Base-by-base conservation (phyloP, 306 rosid species). In the Pyrus betulifolia region DNA sequence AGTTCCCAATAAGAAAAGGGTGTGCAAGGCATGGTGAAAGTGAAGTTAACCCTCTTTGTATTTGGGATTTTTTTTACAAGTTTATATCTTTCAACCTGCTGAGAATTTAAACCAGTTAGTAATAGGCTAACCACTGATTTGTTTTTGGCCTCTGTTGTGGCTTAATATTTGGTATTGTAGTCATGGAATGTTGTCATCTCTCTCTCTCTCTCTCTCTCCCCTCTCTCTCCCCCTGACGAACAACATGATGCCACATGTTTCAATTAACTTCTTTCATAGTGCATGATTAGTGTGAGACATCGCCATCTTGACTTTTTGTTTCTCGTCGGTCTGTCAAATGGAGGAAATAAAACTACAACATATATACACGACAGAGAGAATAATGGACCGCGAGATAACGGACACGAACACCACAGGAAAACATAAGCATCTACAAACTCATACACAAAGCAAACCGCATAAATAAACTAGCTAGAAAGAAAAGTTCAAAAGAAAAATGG, bases 121-220 rank as follows among this genome's bases (percentile, higher is more conserved):
- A 40, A 49, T 78, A 82, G 74, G 80, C 74, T 82, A 66, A 78
- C 79, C 71, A 31, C 64, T 70, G 74, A 82, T 74, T 70, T 63
- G 38, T 74, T 76, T 64, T 22, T 27, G 54, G 69, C 42, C 71
- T 78, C 23, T 67, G 68, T 38, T 72, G 62, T 70, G 69, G 67
- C 40, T 64, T 63, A 30, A 28, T 31, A 31, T 67, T 27, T 21
- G 62, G 18, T 75, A 51, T 15, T 30, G 63, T 58, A 25, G 21
- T 51, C 55, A 51, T 27, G 33, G 40, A 72, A 74, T 67, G 33
- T 33, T 45, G 13, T 27, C 40, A 9, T n/a, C 63, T 38, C 38
- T 68, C 45, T 30, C 31, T 30, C 33, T 3, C 33, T 4, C 35
- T 4, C 33, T 31, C 33, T 31, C 33, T 31, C n/a, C n/a, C n/a